Evolutionary conservation across 495 filamentous ascomycete genomes (phyloP), one percentile per base, ranked within the genome.

Genomic region (Haplographium delicatum): DNA sequence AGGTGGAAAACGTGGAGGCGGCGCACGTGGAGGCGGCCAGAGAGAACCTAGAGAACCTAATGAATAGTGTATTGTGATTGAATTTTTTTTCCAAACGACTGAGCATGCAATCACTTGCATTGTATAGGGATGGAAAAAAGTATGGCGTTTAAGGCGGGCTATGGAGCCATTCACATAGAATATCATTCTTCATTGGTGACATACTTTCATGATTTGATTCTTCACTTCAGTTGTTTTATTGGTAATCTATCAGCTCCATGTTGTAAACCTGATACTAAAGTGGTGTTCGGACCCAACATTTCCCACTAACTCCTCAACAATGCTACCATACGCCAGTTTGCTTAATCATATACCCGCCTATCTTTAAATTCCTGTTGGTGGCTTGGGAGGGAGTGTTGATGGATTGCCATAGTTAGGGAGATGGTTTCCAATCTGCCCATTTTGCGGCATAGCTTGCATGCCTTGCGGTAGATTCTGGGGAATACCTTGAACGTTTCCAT

Each of bases 401-500:
- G 74, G 70, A 53, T 79, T 79, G 41, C 76, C 76, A 59, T 74
- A 80, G 41, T 70, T 73, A 31, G 75, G 70, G 44, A 79, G 68
- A 57, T 78, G 75, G 52, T 51, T 53, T 37, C 60, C 60, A 51
- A 52, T 11, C 25, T 57, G 57, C 11, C 60, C 60, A 44, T 58
- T 57, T 22, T 43, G 47, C 23, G 38, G 41, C 39, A 52, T 45
- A 9, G 20, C 41, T 39, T 44, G 47, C 47, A 51, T 34, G 23
- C 38, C 37, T 30, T 53, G 46, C n/a, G 50, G 42, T 24, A 47
- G 16, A 43, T 43, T 38, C 41, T 48, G 53, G 13, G 45, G 44
- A 9, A 59, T 51, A 4, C 43, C 48, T 18, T 53, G 56, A 47
- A 38, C 9, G 37, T 51, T 22, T 23, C 47, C 44, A 23, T 56